phyloP scores from a whole-genome alignment of 108 stramenopile genomes.

The Conticribra guillardii region DNA sequence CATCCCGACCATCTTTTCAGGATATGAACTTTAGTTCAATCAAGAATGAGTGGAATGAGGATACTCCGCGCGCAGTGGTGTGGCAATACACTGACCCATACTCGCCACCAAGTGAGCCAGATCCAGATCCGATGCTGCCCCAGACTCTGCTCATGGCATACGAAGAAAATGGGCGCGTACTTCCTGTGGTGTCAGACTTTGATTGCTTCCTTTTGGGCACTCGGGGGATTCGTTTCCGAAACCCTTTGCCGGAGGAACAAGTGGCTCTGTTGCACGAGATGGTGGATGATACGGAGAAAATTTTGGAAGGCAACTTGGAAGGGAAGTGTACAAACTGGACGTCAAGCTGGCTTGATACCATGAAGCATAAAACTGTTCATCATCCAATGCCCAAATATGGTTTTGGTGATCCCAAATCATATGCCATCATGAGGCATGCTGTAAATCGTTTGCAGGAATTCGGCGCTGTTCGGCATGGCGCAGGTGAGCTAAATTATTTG shows the following conservation, averaged over 20 bases:
- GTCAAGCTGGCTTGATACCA: conserved; percentile 62
- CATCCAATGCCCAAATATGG: conserved; percentile 68
- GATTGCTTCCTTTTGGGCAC: conserved; percentile 74
- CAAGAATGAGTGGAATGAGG: conserved; percentile 32
- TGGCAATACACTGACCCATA: conserved; percentile 56
- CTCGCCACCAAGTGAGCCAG: conserved; percentile 37
- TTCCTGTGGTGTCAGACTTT: conserved; percentile 58
- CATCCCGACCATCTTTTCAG: conserved; percentile 63
- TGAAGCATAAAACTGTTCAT: conserved; percentile 57
- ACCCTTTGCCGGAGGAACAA: conserved; percentile 64
- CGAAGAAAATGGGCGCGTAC: conserved; percentile 63
- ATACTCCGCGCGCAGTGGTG: conserved; percentile 58
- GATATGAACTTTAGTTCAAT: conserved; percentile 71
- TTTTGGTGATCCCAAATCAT: conserved; percentile 80
- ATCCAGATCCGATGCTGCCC: conserved; percentile 63
- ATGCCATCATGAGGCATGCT: conserved; percentile 70
- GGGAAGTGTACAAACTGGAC: conserved; percentile 63
- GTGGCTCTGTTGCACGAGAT: conserved; percentile 62
- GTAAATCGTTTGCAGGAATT: conserved; percentile 59
- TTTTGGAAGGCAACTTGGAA: conserved; percentile 41
- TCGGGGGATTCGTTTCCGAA: conserved; percentile 57
- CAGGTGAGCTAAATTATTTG: background rate
- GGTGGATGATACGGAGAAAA: conserved; percentile 62
- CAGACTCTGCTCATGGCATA: conserved; percentile 73
- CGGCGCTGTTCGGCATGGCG: conserved; percentile 78